Evolutionary conservation across 306 rosid species (phyloP).

Genomic region (Trifolium dubium): DNA sequence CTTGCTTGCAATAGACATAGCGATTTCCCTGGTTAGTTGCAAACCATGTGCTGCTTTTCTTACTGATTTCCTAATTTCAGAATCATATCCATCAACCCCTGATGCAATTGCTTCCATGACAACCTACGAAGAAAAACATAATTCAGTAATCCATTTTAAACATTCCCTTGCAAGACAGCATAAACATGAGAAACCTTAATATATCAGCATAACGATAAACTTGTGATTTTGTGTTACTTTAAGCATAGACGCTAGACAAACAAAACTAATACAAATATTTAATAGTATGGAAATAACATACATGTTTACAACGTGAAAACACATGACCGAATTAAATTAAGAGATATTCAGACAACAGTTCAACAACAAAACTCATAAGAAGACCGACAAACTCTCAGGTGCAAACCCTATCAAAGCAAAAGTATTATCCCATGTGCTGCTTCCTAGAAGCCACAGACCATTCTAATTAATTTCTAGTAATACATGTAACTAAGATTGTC

Average conservation of each 20-base stretch:
- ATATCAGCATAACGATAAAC: conserved; percentile 15
- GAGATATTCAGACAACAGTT: neutral
- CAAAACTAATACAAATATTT: conserved; percentile 1
- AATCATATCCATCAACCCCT: conserved; percentile 95
- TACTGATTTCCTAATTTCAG: conserved; percentile 73
- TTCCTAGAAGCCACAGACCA: conserved; percentile 22
- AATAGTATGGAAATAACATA: neutral
- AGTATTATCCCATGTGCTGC: neutral
- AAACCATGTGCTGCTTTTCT: conserved; percentile 93
- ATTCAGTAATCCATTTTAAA: conserved; percentile 21
- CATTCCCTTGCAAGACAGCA: conserved; percentile 1
- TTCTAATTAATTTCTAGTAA: conserved; percentile 5
- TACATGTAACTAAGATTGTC: too few species aligned
- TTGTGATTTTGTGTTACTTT: too few species aligned
- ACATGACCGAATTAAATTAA: conserved; percentile 8
- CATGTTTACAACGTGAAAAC: conserved; percentile 30
- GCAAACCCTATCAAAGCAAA: neutral
- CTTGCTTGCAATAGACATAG: conserved; percentile 94
- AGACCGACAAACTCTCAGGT: neutral
- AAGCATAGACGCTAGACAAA: neutral
- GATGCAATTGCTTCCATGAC: conserved; percentile 90
- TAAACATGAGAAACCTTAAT: conserved; percentile 16
- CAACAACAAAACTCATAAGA: neutral
- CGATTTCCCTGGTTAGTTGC: conserved; percentile 82
- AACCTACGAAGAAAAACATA: conserved; percentile 53